Evolutionary conservation across 148 eudicot species (phyloP).

Genomic region (Vaccinium corymbosum): DNA sequence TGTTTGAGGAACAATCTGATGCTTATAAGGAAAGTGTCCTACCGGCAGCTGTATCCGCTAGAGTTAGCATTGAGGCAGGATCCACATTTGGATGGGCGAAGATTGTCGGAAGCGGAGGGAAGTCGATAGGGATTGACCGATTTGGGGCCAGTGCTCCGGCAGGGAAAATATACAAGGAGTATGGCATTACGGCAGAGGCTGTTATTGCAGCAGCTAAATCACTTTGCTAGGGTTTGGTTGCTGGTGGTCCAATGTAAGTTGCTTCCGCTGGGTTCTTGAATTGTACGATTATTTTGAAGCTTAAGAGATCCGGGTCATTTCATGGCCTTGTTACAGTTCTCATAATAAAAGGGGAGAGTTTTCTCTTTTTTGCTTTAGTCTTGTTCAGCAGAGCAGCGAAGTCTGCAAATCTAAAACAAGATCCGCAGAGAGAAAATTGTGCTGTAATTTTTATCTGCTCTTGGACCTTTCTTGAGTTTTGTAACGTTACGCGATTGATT

Average conservation of each 20-base stretch:
- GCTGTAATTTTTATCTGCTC: constrained; percentile 26
- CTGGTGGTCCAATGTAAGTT: neutral
- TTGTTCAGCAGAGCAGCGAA: constrained; percentile 24
- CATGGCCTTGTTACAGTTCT: constrained; percentile 13
- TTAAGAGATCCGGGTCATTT: constrained; percentile 15
- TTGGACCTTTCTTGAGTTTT: constrained; percentile 28
- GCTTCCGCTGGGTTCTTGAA: constrained; percentile 14
- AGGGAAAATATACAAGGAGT: constrained; percentile 83
- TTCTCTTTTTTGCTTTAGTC: constrained; percentile 22
- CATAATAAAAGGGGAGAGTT: constrained; percentile 23
- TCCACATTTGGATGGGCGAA: constrained; percentile 87
- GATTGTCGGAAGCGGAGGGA: constrained; percentile 64
- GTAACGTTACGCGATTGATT: constrained; percentile 24
- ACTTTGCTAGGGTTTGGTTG: constrained; percentile 37
- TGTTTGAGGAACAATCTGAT: constrained; percentile 72
- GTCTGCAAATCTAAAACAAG: constrained; percentile 24
- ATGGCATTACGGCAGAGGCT: constrained; percentile 82
- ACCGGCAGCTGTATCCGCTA: constrained; percentile 69
- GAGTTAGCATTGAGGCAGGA: constrained; percentile 98
- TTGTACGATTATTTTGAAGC: constrained; percentile 8
- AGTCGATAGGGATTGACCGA: constrained; percentile 83
- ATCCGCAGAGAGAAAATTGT: constrained; percentile 17
- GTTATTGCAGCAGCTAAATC: constrained; percentile 86
- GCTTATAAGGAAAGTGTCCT: constrained; percentile 82
- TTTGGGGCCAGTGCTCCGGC: constrained; percentile 99